Evolutionary conservation across 164 flowering plant species (phyloP).

Genomic region (Umbellularia californica): DNA sequence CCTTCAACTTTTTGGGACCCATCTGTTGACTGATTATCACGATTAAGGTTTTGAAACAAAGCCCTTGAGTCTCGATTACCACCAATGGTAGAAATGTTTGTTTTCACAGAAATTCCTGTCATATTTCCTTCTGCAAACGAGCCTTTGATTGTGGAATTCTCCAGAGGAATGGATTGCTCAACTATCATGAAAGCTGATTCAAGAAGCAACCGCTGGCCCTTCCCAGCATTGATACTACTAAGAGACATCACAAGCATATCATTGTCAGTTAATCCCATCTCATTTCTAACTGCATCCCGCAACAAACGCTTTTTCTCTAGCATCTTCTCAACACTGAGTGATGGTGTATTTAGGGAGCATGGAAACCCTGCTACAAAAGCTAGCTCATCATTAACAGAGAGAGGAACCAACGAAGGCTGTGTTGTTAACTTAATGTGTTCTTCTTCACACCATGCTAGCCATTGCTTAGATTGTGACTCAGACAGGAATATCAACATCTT

Average conservation of each 20-base stretch:
- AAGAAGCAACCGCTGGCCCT: slow-evolving; percentile 84
- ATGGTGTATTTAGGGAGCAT: slow-evolving; percentile 76
- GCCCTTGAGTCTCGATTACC: slow-evolving; percentile 40
- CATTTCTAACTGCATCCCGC: slow-evolving; percentile 69
- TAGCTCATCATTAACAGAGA: slow-evolving; percentile 91
- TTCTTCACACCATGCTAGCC: slow-evolving; percentile 91
- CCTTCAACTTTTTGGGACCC: slow-evolving; percentile 6
- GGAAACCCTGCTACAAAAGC: slow-evolving; percentile 91
- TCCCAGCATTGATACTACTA: slow-evolving; percentile 91
- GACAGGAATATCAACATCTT: slow-evolving; percentile 79
- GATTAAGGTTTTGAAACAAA: slow-evolving; percentile 32
- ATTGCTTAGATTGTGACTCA: slow-evolving; percentile 77
- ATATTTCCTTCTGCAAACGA: slow-evolving; percentile 11
- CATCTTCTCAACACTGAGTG: slow-evolving; percentile 65
- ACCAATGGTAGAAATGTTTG: slow-evolving; percentile 24
- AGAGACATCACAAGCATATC: slow-evolving; percentile 85
- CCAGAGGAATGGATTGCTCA: slow-evolving; percentile 25
- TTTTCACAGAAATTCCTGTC: slow-evolving; percentile 1
- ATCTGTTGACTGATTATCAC: slow-evolving; percentile 13
- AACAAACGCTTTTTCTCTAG: slow-evolving; percentile 55
- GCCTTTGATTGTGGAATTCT: slow-evolving; percentile 19
- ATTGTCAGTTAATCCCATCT: slow-evolving; percentile 77
- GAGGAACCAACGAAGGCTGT: slow-evolving; percentile 61
- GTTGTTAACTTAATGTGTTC: slow-evolving; percentile 69
- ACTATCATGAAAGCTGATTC: slow-evolving; percentile 58